These are phyloP conservation scores for Gleditsia sinensis DNA, from an alignment of 306 rosid genomes.

Conservation along the genomic window DNA sequence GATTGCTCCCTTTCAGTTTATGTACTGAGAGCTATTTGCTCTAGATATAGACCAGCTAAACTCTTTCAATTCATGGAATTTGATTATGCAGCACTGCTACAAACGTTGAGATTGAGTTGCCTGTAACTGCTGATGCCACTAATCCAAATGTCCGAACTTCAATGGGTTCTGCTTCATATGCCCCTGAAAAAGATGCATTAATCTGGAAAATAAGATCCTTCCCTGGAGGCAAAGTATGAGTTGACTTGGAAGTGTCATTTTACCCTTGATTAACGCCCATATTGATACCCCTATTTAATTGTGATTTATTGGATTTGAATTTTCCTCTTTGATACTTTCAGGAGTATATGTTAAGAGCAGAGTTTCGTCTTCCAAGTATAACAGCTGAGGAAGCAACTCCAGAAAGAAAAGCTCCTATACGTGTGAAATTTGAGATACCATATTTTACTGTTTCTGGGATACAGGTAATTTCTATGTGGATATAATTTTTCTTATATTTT, in stretches of 20 bases:
- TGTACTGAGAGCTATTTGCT: slow-evolving; percentile 45
- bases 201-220: slow-evolving; percentile 95
- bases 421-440: slow-evolving; percentile 97
- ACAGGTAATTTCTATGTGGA: slow-evolving; percentile 59
- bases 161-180: slow-evolving; percentile 97
- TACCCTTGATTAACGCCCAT: not conserved
- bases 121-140: slow-evolving; percentile 89
- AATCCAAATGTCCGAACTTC: slow-evolving; percentile 92
- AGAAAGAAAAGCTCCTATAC: slow-evolving; percentile 95
- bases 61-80: slow-evolving; percentile 34
- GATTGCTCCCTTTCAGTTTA: slow-evolving; percentile 26
- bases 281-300: slow-evolving; percentile 12
- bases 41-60: slow-evolving; percentile 4
- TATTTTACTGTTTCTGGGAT: slow-evolving; percentile 97
- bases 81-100: slow-evolving; percentile 82
- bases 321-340: slow-evolving; percentile 39
- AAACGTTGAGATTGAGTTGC: slow-evolving; percentile 89
- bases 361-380: slow-evolving; percentile 88
- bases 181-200: slow-evolving; percentile 91
- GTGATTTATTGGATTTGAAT: slow-evolving; percentile 6
- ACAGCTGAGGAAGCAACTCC: slow-evolving; percentile 89
- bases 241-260: slow-evolving; percentile 31
- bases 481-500: not conserved
- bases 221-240: slow-evolving; percentile 94
- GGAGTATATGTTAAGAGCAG: slow-evolving; percentile 99